A percentile compares a stretch with the other conserved stretches of the same genome.
Conservation (phyloP, 2,329 filamentous ascomycete species). For the Emergomyces africanus region DNA sequence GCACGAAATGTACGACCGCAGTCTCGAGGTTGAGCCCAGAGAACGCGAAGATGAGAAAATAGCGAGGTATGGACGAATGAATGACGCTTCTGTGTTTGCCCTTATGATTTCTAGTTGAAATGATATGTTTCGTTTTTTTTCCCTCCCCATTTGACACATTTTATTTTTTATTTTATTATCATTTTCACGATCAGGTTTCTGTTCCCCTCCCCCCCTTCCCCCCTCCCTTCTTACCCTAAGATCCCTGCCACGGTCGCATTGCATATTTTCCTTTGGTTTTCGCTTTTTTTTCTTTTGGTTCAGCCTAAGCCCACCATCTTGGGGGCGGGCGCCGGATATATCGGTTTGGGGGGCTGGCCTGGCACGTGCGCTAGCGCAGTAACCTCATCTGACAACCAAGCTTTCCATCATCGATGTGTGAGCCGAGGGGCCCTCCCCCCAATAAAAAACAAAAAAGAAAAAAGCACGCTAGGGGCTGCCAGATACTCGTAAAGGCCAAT, state of each 20-base stretch:
- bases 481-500: not conserved
- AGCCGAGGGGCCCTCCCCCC: not conserved
- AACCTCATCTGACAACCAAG: not conserved
- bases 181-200: not conserved
- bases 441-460: no score
- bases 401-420: not conserved
- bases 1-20: conserved; percentile 99
- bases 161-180: not conserved
- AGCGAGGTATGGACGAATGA: conserved; percentile 54
- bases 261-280: not conserved
- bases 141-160: not conserved
- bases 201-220: not conserved
- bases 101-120: conserved; percentile 1
- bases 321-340: not conserved
- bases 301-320: not conserved
- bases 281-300: not conserved
- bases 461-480: not conserved
- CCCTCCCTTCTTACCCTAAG: not conserved
- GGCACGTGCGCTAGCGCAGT: not conserved
- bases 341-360: not conserved
- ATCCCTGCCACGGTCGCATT: not conserved
- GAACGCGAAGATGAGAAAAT: conserved; percentile 99
- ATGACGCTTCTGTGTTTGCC: conserved; percentile 12
- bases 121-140: conserved; percentile 7
- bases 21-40: conserved; percentile 79